These are phyloP conservation scores for Cicer cuneatum DNA, from an alignment of 306 rosid species.

Conservation along the genomic window DNA sequence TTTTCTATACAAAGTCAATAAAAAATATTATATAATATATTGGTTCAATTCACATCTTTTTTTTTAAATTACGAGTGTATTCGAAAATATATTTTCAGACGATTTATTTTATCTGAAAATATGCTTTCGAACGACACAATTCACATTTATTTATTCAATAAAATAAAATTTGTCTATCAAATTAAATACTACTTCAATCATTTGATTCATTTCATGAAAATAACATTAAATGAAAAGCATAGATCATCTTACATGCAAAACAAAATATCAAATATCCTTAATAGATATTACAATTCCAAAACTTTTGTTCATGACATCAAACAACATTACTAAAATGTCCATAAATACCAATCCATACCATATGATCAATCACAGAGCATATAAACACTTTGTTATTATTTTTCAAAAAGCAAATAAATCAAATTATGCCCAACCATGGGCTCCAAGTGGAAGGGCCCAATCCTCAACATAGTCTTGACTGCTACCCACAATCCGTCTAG, in stretches of 20 bases:
- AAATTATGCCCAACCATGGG: conserved; percentile 72
- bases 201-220: not conserved
- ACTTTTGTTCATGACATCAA: conserved; percentile 38
- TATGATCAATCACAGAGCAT: conserved; percentile 19
- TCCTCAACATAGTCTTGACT: conserved; percentile 65
- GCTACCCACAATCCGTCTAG: conserved; percentile 48
- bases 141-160: not conserved
- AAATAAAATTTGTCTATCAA: not conserved
- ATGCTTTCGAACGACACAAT: too few species aligned
- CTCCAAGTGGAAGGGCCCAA: conserved; percentile 67
- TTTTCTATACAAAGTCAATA: too few species aligned
- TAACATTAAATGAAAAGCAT: not conserved
- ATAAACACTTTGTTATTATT: not conserved
- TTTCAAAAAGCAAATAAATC: conserved; percentile 2
- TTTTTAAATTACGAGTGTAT: too few species aligned
- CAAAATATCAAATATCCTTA: conserved; percentile 1
- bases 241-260: not conserved
- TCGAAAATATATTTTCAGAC: too few species aligned
- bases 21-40: too few species aligned
- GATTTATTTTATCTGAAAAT: too few species aligned
- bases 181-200: not conserved
- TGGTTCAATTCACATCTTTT: too few species aligned
- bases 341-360: conserved; percentile 39
- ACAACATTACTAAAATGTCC: conserved; percentile 28
- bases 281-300: conserved; percentile 29